Conservation (phyloP, 306 rosid species). For the Prosopis cineraria region DNA sequence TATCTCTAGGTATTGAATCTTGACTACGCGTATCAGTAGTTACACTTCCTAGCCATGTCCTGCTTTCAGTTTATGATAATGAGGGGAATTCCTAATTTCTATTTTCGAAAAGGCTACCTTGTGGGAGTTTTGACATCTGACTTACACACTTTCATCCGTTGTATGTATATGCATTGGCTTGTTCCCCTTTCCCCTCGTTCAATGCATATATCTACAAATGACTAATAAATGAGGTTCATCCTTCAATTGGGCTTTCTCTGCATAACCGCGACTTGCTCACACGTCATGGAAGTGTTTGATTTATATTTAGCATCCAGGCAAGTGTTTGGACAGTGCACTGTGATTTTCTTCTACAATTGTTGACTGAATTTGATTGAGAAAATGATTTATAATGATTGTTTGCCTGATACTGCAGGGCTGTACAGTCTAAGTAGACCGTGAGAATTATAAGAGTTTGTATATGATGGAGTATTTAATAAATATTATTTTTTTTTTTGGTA, state of each 20-base stretch:
- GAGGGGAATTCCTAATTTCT: slow-evolving; percentile 1
- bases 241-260: slow-evolving; percentile 13
- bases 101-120: slow-evolving; percentile 17
- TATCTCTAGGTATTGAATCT: slow-evolving; percentile 7
- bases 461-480: slow-evolving; percentile 1
- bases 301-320: slow-evolving; percentile 19
- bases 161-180: neutral
- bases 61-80: slow-evolving; percentile 12
- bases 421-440: neutral
- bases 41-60: slow-evolving; percentile 9
- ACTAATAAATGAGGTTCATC: slow-evolving; percentile 11
- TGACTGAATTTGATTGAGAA: slow-evolving; percentile 3
- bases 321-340: neutral
- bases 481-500: neutral
- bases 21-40: neutral
- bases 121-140: slow-evolving; percentile 32
- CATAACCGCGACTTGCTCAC: neutral
- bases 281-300: slow-evolving; percentile 11
- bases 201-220: neutral
- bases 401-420: neutral
- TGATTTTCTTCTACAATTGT: neutral
- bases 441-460: slow-evolving; percentile 19
- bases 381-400: neutral
- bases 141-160: neutral
- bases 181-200: neutral